A percentile compares a stretch with the other conserved stretches of the same genome.
Conservation (phyloP, 139 green algal genomes). For the Chlorella ohadii region DNA sequence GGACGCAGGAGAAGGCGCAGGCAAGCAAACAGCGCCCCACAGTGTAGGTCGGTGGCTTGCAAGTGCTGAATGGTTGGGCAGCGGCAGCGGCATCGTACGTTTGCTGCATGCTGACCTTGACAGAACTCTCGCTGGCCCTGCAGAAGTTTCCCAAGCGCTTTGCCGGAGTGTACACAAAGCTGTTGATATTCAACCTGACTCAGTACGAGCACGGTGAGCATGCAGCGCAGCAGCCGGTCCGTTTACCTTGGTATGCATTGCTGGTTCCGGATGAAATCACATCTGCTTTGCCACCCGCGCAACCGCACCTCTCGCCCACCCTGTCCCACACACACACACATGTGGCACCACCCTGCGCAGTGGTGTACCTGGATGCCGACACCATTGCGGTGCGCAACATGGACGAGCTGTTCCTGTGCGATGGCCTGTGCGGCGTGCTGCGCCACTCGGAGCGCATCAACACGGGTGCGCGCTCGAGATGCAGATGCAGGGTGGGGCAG, state of each 20-base stretch:
- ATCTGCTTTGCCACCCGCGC: too few species aligned
- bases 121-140: neutral
- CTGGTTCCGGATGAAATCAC: too few species aligned
- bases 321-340: neutral
- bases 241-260: too few species aligned
- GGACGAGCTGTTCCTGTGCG: conserved; percentile 76
- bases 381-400: conserved; percentile 67
- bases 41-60: neutral
- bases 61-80: neutral
- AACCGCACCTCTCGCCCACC: too few species aligned
- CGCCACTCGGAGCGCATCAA: conserved; percentile 83
- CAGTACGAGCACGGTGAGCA: conserved; percentile 69
- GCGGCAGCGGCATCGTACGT: neutral
- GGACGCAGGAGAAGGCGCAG: conserved; percentile 28
- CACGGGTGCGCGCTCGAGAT: conserved; percentile 51
- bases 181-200: conserved; percentile 75
- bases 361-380: conserved; percentile 84
- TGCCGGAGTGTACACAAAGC: conserved; percentile 84
- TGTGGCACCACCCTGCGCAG: conserved; percentile 20
- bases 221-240: too few species aligned
- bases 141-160: conserved; percentile 62
- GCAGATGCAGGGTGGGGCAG: too few species aligned
- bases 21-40: neutral
- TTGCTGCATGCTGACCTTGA: neutral
- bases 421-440: conserved; percentile 76